phyloP scores from a whole-genome alignment of 2,329 filamentous ascomycete species.

The Ceratocystis cubensis region DNA sequence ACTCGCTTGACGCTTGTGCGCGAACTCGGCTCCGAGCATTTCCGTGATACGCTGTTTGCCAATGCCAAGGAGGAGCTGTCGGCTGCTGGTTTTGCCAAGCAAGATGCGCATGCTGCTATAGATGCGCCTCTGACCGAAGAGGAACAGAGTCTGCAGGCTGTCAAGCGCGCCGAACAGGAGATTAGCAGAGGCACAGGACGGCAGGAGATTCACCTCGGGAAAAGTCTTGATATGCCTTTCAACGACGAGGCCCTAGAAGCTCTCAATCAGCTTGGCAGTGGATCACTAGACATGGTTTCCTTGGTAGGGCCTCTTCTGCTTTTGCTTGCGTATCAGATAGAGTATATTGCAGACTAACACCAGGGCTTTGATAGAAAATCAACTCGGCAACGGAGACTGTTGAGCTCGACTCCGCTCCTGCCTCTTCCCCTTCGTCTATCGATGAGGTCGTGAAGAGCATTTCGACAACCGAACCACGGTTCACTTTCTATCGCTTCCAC shows the following conservation, averaged over 20 bases:
- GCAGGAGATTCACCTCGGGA: conserved; percentile 47
- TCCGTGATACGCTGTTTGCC: conserved; percentile 62
- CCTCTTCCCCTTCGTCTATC: conserved; percentile 42
- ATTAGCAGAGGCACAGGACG: conserved; percentile 55
- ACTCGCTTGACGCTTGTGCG: conserved; percentile 63
- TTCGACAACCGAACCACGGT: conserved; percentile 56
- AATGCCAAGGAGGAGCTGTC: conserved; percentile 59
- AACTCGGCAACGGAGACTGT: conserved; percentile 57
- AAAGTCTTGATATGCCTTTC: conserved; percentile 45
- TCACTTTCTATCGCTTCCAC: conserved; percentile 61
- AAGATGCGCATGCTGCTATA: conserved; percentile 53
- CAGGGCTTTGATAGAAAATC: conserved; percentile 45
- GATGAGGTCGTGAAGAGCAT: conserved; percentile 46
- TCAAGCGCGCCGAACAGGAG: conserved; percentile 63
- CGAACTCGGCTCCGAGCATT: conserved; percentile 67
- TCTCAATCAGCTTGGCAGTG: conserved; percentile 45
- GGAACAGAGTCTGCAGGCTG: conserved; percentile 56
- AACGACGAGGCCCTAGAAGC: conserved; percentile 52
- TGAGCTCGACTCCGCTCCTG: conserved; percentile 44
- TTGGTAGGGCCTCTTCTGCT: conserved; percentile 38
- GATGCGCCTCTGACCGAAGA: conserved; percentile 67
- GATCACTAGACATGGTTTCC: conserved; percentile 46
- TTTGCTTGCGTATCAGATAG: not conserved
- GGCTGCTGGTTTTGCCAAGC: conserved; percentile 54
- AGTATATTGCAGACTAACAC: not conserved